Evolutionary conservation across 78 protist species (phyloP).

Genomic region (Dictyostelium intermedium): DNA sequence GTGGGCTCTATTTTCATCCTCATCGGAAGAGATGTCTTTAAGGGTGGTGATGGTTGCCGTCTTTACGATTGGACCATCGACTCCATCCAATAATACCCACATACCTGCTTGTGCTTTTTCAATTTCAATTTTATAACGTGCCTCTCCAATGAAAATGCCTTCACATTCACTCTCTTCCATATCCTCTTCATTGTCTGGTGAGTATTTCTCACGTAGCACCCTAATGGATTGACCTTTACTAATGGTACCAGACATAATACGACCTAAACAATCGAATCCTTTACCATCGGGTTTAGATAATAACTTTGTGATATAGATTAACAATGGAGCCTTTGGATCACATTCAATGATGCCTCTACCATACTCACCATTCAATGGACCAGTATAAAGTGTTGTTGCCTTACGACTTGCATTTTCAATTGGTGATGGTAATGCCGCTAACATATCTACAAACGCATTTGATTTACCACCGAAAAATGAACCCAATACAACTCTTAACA

Average conservation of each 20-base stretch:
- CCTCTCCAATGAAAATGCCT: slow-evolving; percentile 78
- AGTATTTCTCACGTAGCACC: slow-evolving; percentile 96
- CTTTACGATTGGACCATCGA: slow-evolving; percentile 92
- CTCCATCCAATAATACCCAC: slow-evolving; percentile 95
- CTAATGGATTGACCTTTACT: slow-evolving; percentile 36
- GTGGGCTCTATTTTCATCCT: slow-evolving; percentile 9
- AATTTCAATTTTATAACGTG: slow-evolving; percentile 90
- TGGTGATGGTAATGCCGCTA: slow-evolving; percentile 92
- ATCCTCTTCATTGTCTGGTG: slow-evolving; percentile 97
- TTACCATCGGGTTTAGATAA: slow-evolving; percentile 66
- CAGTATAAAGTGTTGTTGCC: slow-evolving; percentile 82
- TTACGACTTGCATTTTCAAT: slow-evolving; percentile 64
- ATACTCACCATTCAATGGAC: slow-evolving; percentile 70
- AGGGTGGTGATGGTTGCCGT: slow-evolving; percentile 88
- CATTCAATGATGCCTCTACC: slow-evolving; percentile 85
- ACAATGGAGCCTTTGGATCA: slow-evolving; percentile 92
- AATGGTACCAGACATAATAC: slow-evolving; percentile 93
- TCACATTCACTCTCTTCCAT: slow-evolving; percentile 42
- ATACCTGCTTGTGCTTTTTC: slow-evolving; percentile 91
- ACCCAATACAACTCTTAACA: slow-evolving; percentile 78
- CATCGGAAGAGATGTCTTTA: background rate
- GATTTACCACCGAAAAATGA: slow-evolving; percentile 89
- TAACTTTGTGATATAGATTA: slow-evolving; percentile 90
- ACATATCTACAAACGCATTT: slow-evolving; percentile 91
- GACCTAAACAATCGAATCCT: slow-evolving; percentile 89